Percentiles rank a stretch among this genome's conserved stretches.
phyloP scores from a whole-genome alignment of 2,329 filamentous ascomycete species.

The Aaosphaeria arxii region DNA sequence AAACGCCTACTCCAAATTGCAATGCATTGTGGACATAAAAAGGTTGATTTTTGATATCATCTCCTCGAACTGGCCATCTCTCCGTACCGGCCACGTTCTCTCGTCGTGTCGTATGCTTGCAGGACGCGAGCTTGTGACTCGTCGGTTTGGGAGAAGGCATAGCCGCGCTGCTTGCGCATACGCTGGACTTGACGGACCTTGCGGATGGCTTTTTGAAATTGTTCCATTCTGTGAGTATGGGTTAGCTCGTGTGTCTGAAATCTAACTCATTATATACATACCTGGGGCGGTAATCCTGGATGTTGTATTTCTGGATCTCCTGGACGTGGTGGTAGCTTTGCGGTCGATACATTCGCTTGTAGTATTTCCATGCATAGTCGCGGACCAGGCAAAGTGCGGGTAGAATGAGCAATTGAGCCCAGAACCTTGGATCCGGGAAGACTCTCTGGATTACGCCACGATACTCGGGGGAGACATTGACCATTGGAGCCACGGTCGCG shows the following conservation, averaged over 20 bases:
- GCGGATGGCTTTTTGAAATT: slow-evolving; percentile 98
- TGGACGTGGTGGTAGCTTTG: slow-evolving; percentile 98
- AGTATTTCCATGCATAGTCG: slow-evolving; percentile 96
- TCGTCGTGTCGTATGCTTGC: slow-evolving; percentile 96
- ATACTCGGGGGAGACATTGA: slow-evolving; percentile 80
- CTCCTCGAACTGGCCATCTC: slow-evolving; percentile 74
- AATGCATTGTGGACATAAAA: not conserved
- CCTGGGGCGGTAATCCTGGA: slow-evolving; percentile 96
- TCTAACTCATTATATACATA: slow-evolving; percentile 44
- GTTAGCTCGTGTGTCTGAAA: slow-evolving; percentile 1
- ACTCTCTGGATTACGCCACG: slow-evolving; percentile 77
- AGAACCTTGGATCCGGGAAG: slow-evolving; percentile 81
- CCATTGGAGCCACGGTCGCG: slow-evolving; percentile 77
- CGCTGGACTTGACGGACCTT: slow-evolving; percentile 98
- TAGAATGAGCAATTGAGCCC: slow-evolving; percentile 80
- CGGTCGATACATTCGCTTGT: slow-evolving; percentile 94
- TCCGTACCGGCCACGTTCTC: slow-evolving; percentile 84
- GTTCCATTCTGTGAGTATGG: slow-evolving; percentile 74
- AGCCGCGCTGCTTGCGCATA: slow-evolving; percentile 98
- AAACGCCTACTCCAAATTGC: not conserved
- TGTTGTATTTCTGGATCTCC: slow-evolving; percentile 99
- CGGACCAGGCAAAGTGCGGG: slow-evolving; percentile 78
- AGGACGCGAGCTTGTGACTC: slow-evolving; percentile 92
- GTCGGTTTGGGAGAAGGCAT: slow-evolving; percentile 96
- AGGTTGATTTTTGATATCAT: not conserved